Base-by-base conservation (phyloP, 345 rosid genomes). In the Brassica nigra region DNA sequence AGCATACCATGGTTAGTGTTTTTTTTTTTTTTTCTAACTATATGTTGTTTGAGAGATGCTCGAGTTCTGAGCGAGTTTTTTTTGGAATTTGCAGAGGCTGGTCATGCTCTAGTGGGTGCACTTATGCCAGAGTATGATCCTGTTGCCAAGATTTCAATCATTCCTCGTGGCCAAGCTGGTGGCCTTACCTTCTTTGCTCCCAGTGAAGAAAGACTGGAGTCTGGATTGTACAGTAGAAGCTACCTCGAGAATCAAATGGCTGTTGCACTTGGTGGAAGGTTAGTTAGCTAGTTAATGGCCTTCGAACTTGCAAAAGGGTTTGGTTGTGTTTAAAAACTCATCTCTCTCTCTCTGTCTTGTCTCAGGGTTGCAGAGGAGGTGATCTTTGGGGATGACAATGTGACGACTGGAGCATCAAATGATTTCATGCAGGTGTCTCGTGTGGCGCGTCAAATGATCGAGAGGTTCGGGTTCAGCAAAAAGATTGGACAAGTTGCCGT, bases 361-460 rank as follows among this genome's bases (percentile, higher is more conserved):
- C n/a, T 12, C 80, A 93, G 99, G 85, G 90, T 93, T 67, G 99
- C 99, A 2, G 99, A 95, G 85, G 99, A 95, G 73, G 97, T 95
- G 15, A 95, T 95, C 27, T 95, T 91, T 58, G 99, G 99, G 4
- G 42, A 63, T 28, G 97, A 95, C 39, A 95, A 95, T 82, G 99
- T 95, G 79, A 95, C 98, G 12, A 95, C 99, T 0, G 99, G 99
- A 76, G 99, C 99, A 83, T 95, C 99, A 1, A 95, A 88, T 34
- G 98, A 95, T 84, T 93, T 95, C 87, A 93, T 95, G 98, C 96
- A 93, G 89, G 99, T 95, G 39, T 95, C 98, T 15, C 86, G 98
- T 31, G 99, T 95, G 67, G 99, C 99, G n/a, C 89, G 99, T 76
- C 99, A 95, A 84, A 95, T 95, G 99, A 92, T 95, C 9, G 98